Evolutionary conservation across 805 yeast species (phyloP).

Genomic region (Maudiozyma turicensis): DNA sequence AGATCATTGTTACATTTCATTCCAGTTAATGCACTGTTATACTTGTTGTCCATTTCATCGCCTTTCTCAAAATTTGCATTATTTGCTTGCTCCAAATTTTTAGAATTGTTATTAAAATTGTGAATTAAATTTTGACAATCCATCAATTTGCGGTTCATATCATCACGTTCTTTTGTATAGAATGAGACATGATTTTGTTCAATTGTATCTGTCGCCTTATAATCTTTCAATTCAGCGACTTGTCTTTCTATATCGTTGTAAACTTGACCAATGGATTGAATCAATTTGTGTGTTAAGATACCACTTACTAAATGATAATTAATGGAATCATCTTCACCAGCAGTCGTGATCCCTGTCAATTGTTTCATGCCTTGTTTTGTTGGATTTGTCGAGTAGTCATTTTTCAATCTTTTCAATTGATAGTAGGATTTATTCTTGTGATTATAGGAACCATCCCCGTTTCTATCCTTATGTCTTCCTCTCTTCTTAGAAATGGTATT

Average conservation of each 20-base stretch:
- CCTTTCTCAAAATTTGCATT: slow-evolving; percentile 21
- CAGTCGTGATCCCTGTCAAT: slow-evolving; percentile 40
- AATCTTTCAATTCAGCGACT: slow-evolving; percentile 38
- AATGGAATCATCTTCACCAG: slow-evolving; percentile 29
- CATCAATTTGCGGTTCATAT: slow-evolving; percentile 38
- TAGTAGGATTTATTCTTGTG: slow-evolving; percentile 34
- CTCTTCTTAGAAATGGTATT: slow-evolving; percentile 19
- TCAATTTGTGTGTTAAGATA: slow-evolving; percentile 52
- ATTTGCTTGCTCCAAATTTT: slow-evolving; percentile 26
- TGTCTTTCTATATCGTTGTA: slow-evolving; percentile 36
- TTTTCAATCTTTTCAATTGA: slow-evolving; percentile 50
- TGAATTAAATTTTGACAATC: slow-evolving; percentile 23
- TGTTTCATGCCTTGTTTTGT: slow-evolving; percentile 42
- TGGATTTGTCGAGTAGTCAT: slow-evolving; percentile 64
- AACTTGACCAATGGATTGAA: slow-evolving; percentile 44
- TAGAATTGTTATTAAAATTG: slow-evolving; percentile 21
- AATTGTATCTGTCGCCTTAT: slow-evolving; percentile 31
- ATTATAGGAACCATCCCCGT: slow-evolving; percentile 7
- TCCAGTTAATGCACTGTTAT: slow-evolving; percentile 20
- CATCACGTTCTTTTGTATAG: slow-evolving; percentile 35
- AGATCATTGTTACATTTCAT: slow-evolving; percentile 7
- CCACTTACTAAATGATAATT: slow-evolving; percentile 30
- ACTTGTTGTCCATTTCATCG: slow-evolving; percentile 20
- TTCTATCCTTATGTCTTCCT: slow-evolving; percentile 12
- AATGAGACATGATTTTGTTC: slow-evolving; percentile 38